Conservation (phyloP, 495 filamentous ascomycete genomes). For the Xylaria venustula region DNA sequence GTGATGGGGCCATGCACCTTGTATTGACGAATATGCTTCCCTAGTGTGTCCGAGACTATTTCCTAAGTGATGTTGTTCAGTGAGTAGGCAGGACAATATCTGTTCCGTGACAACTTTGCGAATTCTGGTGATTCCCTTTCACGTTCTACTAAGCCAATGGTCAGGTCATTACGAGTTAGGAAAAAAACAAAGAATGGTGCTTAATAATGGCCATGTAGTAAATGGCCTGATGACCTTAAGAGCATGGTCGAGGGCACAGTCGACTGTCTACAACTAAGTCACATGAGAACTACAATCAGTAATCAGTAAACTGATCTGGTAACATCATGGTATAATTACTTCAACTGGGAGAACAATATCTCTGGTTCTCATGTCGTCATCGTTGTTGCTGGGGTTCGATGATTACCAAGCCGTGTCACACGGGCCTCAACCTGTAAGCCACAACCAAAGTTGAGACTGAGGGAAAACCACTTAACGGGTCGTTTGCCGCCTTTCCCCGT, state of each 20-base stretch:
- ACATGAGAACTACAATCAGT: background rate
- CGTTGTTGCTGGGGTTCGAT: background rate
- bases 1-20: background rate
- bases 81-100: background rate
- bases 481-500: background rate
- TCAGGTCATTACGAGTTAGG: background rate
- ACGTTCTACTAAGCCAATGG: background rate
- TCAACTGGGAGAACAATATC: background rate
- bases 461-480: background rate
- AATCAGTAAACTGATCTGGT: background rate
- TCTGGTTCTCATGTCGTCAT: background rate
- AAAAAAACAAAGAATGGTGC: background rate
- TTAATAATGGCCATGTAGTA: background rate
- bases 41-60: background rate
- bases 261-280: background rate
- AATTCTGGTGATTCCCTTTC: background rate
- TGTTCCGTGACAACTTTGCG: background rate
- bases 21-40: background rate
- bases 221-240: background rate
- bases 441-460: background rate
- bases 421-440: background rate
- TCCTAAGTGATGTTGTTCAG: background rate
- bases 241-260: background rate
- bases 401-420: background rate
- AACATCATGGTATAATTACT: background rate